Conservation (phyloP, 495 filamentous ascomycete species). For the Aspergillus ellipticus region DNA sequence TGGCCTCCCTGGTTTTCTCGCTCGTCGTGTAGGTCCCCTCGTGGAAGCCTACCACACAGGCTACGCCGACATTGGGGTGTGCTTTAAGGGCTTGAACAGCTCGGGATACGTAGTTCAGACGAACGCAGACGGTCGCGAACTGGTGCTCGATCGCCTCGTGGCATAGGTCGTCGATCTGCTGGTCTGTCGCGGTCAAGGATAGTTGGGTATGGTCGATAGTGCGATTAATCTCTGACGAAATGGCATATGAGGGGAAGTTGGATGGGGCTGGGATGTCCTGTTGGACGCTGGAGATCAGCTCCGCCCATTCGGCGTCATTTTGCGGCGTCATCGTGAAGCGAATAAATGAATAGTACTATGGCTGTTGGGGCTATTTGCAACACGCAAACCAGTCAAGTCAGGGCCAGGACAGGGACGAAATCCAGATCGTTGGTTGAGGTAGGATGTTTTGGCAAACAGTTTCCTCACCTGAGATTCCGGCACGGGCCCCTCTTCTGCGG, state of each 20-base stretch:
- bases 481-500: background rate
- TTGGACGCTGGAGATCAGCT: constrained; percentile 25
- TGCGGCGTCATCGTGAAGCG: constrained; percentile 1
- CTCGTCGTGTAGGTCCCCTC: constrained; percentile 55
- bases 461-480: background rate
- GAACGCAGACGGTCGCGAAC: constrained; percentile 63
- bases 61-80: constrained; percentile 45
- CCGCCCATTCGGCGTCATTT: constrained; percentile 37
- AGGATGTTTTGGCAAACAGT: too few relatives aligned
- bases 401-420: too few relatives aligned
- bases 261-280: constrained; percentile 19
- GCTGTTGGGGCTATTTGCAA: too few relatives aligned
- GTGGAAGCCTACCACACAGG: constrained; percentile 65
- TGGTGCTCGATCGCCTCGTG: constrained; percentile 53
- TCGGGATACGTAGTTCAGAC: constrained; percentile 48
- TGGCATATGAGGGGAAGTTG: constrained; percentile 18
- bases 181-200: constrained; percentile 46
- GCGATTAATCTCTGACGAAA: constrained; percentile 20
- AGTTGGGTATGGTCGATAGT: constrained; percentile 67
- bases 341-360: too few relatives aligned
- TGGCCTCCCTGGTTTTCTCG: constrained; percentile 54
- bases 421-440: too few relatives aligned
- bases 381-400: too few relatives aligned
- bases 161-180: constrained; percentile 60
- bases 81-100: constrained; percentile 51